phyloP scores from a whole-genome alignment of 768 basidiomycete genomes.

The Suillus fuscotomentosus region DNA sequence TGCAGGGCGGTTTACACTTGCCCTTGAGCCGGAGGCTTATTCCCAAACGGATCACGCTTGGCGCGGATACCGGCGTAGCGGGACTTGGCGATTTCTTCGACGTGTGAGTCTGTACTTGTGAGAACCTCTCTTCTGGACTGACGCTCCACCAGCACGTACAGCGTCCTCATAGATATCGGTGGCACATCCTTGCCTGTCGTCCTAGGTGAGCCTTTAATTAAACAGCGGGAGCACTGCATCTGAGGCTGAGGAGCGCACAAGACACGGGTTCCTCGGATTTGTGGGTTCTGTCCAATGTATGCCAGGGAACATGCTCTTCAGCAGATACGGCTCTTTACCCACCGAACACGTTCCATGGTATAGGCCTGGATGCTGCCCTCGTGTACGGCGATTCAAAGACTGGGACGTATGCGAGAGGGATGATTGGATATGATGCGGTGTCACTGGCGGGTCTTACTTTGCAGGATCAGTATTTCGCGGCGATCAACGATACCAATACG shows the following conservation, averaged over 20 bases:
- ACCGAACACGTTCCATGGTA: slow-evolving; percentile 43
- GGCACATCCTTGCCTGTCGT: slow-evolving; percentile 51
- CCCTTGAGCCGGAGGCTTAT: slow-evolving; percentile 17
- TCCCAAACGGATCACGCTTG: slow-evolving; percentile 8
- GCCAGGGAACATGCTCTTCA: slow-evolving; percentile 40
- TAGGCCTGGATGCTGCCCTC: slow-evolving; percentile 46
- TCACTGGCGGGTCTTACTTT: slow-evolving; percentile 51
- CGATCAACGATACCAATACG: slow-evolving; percentile 69
- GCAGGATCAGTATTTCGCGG: slow-evolving; percentile 57
- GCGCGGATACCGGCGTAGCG: slow-evolving; percentile 32
- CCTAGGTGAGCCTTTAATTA: slow-evolving; percentile 43
- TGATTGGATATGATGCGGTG: slow-evolving; percentile 59
- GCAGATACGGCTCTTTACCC: slow-evolving; percentile 47
- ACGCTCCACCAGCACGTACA: slow-evolving; percentile 52
- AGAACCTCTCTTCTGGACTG: not conserved
- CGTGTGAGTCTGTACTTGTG: slow-evolving; percentile 42
- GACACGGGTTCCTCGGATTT: slow-evolving; percentile 81
- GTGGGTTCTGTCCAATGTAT: slow-evolving; percentile 67
- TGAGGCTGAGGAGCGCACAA: slow-evolving; percentile 20
- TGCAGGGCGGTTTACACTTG: slow-evolving; percentile 22
- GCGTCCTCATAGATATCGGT: slow-evolving; percentile 57
- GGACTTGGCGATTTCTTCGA: slow-evolving; percentile 64
- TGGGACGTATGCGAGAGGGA: slow-evolving; percentile 65
- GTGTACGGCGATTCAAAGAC: slow-evolving; percentile 72
- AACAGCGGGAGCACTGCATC: not conserved